Evolutionary conservation across 169 alveolate genomes (phyloP).

Genomic region (Eimeria falciformis): DNA sequence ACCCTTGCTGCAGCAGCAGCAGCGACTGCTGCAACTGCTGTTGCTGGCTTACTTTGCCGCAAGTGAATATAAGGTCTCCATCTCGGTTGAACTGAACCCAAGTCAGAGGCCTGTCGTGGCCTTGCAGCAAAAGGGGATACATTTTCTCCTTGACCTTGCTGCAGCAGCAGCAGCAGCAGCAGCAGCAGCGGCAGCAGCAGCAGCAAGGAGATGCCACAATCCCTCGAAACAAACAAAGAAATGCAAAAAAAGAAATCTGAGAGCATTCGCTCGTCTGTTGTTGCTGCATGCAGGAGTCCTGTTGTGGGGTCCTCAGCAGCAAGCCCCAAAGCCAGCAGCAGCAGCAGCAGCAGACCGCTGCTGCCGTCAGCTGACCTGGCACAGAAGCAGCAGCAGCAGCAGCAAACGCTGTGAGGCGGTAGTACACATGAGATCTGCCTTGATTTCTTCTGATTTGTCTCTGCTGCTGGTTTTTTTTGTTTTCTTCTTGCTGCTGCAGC

Average conservation of each 20-base stretch:
- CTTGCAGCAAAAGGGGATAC: slow-evolving; percentile 90
- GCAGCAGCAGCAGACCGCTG: slow-evolving; percentile 21
- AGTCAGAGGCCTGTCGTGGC: slow-evolving; percentile 93
- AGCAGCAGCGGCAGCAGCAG: slow-evolving; percentile 38
- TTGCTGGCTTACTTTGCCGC: slow-evolving; percentile 89
- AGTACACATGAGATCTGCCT: not conserved
- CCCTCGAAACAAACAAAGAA: not conserved
- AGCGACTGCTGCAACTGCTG: slow-evolving; percentile 15
- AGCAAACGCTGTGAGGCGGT: too few species aligned
- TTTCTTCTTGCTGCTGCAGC: too few species aligned
- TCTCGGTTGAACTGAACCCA: slow-evolving; percentile 91
- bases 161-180: slow-evolving; percentile 43
- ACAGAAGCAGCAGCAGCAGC: not conserved
- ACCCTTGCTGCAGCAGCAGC: not conserved
- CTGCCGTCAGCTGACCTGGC: not conserved
- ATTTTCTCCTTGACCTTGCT: slow-evolving; percentile 73
- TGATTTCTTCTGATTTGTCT: not conserved
- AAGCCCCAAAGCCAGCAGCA: slow-evolving; percentile 43
- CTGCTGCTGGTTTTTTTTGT: too few species aligned
- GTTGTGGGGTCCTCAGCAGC: slow-evolving; percentile 54
- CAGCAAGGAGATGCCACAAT: not conserved
- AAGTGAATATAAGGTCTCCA: slow-evolving; percentile 92
- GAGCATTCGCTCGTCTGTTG: not conserved
- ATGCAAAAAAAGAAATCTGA: not conserved
- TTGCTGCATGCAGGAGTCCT: not conserved